Evolutionary conservation across 257 asterid genomes (phyloP).

Genomic region (Gentiana macrophylla): DNA sequence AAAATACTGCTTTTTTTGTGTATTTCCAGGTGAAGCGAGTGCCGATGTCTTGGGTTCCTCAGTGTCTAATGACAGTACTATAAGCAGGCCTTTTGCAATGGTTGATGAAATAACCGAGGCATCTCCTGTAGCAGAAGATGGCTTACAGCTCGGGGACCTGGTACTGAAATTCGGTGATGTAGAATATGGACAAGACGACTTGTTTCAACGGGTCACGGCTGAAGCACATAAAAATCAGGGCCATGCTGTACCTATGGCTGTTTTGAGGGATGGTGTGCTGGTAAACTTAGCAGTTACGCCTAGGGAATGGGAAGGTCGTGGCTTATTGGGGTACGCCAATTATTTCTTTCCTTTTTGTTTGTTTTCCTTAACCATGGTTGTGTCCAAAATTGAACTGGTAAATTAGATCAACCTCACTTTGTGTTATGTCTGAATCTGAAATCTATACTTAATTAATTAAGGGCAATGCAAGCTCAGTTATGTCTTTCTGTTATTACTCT

Average conservation of each 20-base stretch:
- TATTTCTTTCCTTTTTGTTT: constrained; percentile 5
- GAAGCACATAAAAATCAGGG: constrained; percentile 69
- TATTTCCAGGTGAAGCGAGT: constrained; percentile 16
- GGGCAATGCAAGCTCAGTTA: too few relatives aligned
- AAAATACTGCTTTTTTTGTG: constrained; percentile 7
- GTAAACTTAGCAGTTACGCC: constrained; percentile 60
- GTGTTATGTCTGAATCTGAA: too few relatives aligned
- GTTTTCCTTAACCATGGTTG: too few relatives aligned
- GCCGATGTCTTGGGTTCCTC: constrained; percentile 23
- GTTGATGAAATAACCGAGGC: constrained; percentile 83
- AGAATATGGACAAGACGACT: constrained; percentile 55
- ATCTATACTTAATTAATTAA: too few relatives aligned
- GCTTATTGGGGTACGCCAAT: constrained; percentile 61
- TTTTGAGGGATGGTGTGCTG: constrained; percentile 65
- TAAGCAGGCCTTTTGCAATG: constrained; percentile 69
- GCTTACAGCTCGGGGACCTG: constrained; percentile 92
- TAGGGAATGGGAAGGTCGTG: constrained; percentile 85
- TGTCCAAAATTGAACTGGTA: too few relatives aligned
- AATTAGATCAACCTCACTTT: too few relatives aligned
- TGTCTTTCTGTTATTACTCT: too few relatives aligned
- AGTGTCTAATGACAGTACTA: constrained; percentile 45
- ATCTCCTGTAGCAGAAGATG: constrained; percentile 95
- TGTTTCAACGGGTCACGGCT: constrained; percentile 60
- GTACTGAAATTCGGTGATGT: constrained; percentile 77
- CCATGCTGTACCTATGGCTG: constrained; percentile 41